Percentiles rank a stretch among this genome's conserved stretches.
phyloP scores from a whole-genome alignment of 2,329 filamentous ascomycete genomes.

The Juglanconis juglandina region DNA sequence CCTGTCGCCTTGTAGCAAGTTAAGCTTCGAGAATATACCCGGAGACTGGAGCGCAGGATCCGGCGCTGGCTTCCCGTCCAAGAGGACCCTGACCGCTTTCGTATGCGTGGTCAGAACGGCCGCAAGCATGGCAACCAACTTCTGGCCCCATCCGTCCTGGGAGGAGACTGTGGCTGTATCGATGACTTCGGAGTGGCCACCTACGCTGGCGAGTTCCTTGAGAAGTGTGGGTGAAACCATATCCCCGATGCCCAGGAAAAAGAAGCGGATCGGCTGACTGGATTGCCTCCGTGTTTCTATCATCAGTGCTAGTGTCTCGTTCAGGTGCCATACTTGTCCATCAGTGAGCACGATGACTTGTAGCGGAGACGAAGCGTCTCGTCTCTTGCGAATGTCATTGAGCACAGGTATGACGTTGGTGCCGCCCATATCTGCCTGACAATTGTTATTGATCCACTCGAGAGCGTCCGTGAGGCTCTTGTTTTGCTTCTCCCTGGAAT shows the following conservation, averaged over 20 bases:
- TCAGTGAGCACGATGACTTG: slow-evolving; percentile 57
- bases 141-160: slow-evolving; percentile 19
- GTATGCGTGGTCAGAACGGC: slow-evolving; percentile 14
- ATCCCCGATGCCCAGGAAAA: slow-evolving; percentile 53
- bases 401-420: slow-evolving; percentile 50
- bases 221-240: slow-evolving; percentile 54
- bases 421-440: slow-evolving; percentile 48
- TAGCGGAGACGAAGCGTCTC: slow-evolving; percentile 34
- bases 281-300: slow-evolving; percentile 37
- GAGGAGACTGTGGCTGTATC: not conserved
- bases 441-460: slow-evolving; percentile 21
- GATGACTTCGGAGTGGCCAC: slow-evolving; percentile 44
- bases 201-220: slow-evolving; percentile 54
- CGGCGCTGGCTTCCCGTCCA: not conserved
- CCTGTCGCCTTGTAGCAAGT: slow-evolving; percentile 13
- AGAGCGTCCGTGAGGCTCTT: slow-evolving; percentile 42
- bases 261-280: slow-evolving; percentile 48
- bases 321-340: slow-evolving; percentile 49
- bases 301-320: slow-evolving; percentile 45
- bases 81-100: not conserved
- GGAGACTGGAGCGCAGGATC: slow-evolving; percentile 9
- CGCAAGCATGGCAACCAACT: slow-evolving; percentile 19
- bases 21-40: slow-evolving; percentile 14
- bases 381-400: slow-evolving; percentile 38
- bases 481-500: slow-evolving; percentile 23